Evolutionary conservation across 768 basidiomycete species (phyloP).

Genomic region (Suillus weaverae): DNA sequence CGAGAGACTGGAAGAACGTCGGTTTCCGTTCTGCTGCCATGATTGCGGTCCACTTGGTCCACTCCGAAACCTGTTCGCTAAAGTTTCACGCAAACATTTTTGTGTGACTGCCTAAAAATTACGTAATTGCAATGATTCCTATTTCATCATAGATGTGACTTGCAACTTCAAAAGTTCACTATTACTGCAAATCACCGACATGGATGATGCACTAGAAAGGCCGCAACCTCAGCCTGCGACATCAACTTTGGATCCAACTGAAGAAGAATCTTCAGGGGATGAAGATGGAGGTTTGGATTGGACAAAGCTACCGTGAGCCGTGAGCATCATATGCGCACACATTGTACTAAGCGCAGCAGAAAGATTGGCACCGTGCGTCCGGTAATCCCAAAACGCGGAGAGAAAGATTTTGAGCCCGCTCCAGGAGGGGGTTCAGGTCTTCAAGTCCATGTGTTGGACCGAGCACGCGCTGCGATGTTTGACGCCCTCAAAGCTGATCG

Average conservation of each 20-base stretch:
- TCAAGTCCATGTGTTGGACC: constrained; percentile 80
- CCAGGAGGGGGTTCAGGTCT: constrained; percentile 62
- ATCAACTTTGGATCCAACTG: constrained; percentile 34
- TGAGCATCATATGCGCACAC: constrained; percentile 7
- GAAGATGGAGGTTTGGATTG: constrained; percentile 79
- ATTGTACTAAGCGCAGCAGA: constrained; percentile 15
- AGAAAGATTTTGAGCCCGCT: constrained; percentile 95
- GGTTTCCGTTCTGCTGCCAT: constrained; percentile 36
- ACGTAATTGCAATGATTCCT: neutral
- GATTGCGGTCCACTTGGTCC: constrained; percentile 17
- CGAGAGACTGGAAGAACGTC: constrained; percentile 46
- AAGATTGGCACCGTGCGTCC: constrained; percentile 45
- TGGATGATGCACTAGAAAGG: constrained; percentile 64
- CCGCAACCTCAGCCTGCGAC: constrained; percentile 26
- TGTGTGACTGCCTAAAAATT: neutral
- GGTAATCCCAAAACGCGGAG: constrained; percentile 91
- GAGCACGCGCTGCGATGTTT: constrained; percentile 84
- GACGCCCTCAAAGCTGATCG: constrained; percentile 72
- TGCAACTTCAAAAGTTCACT: neutral
- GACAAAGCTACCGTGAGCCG: constrained; percentile 68
- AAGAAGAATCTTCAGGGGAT: constrained; percentile 62
- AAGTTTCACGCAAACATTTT: neutral
- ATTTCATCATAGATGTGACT: constrained; percentile 1
- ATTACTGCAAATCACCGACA: constrained; percentile 22
- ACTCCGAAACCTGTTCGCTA: neutral